Evolutionary conservation across 140 eudicot species (phyloP).

Genomic region (Ambrosia hybrid): DNA sequence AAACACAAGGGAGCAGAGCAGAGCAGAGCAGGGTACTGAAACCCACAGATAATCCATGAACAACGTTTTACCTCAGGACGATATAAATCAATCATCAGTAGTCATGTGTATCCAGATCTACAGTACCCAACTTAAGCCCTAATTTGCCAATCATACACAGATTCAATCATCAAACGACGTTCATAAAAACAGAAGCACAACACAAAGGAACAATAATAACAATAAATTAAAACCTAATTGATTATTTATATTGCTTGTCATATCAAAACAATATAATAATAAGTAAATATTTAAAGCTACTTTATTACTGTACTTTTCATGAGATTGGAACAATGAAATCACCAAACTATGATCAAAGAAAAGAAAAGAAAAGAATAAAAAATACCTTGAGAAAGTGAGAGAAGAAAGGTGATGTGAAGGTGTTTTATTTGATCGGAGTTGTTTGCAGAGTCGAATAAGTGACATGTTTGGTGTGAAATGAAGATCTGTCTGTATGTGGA

Average conservation of each 20-base stretch:
- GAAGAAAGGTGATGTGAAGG: constrained; percentile 23
- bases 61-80: constrained; percentile 23
- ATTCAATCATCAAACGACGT: constrained; percentile 24
- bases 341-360: background rate
- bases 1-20: background rate
- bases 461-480: constrained; percentile 21
- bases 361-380: background rate
- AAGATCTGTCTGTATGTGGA: constrained; percentile 26
- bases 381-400: constrained; percentile 33
- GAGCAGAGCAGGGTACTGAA: background rate
- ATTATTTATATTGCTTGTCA: too few species aligned
- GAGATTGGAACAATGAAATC: background rate
- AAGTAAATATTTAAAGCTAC: too few species aligned
- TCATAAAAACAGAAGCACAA: constrained; percentile 1
- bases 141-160: constrained; percentile 29
- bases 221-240: too few species aligned
- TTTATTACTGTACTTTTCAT: too few species aligned
- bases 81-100: background rate
- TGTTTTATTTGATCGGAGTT: background rate
- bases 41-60: constrained; percentile 12
- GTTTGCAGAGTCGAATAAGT: constrained; percentile 8
- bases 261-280: too few species aligned
- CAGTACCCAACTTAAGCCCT: constrained; percentile 31
- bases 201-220: background rate
- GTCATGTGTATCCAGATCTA: constrained; percentile 22